Base-by-base conservation (phyloP, 257 asterid species). In the Salvia rosmarinus region DNA sequence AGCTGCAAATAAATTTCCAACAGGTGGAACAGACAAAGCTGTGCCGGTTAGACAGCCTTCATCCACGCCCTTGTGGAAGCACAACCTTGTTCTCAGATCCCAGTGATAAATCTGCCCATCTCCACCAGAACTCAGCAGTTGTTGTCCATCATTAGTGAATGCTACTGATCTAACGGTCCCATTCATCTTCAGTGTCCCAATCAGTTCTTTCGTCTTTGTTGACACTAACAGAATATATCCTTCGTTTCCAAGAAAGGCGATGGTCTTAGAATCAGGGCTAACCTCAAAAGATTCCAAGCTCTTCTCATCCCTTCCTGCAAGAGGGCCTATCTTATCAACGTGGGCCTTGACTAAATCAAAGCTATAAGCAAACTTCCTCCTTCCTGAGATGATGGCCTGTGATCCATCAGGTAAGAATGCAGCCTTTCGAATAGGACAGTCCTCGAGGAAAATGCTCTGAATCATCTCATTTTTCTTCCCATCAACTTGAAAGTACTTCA, bases 351-450 rank as follows among this genome's bases (percentile, higher is more conserved):
- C 92, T 56, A 95, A 71, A 65, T 95, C 98, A 17, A 86, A 86
- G 85, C 86, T 79, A 71, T 89, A 92, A 64, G 92, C 95, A 75
- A 88, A 89, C 84, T 88, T 91, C 74, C 99, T 84, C 82, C 99
- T 82, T 64, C 99, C 96, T 1, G 97, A 76, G 44, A 87, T 75
- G 35, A 91, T 87, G 64, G 81, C 96, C 60, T 87, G 89, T 11
- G 99, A 89, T 12, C 99, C 99, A 74, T 95, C 96, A 4, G 96
- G 98, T 55, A 88, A 75, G 78, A 91, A 95, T 42, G 94, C 83
- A 20, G 99, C 98, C 80, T 88, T 89, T 34, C 86, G 73, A 73
- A 95, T 84, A 0, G 97, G 99, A 59, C 90, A 95, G 71, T 85
- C 92, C 60, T 89, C 96, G 5, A 95, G 89, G 70, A 89, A 91